Evolutionary conservation across 768 basidiomycete genomes (phyloP), one percentile per base, ranked within the genome.

Genomic region (Xerocomellus amylosporus): DNA sequence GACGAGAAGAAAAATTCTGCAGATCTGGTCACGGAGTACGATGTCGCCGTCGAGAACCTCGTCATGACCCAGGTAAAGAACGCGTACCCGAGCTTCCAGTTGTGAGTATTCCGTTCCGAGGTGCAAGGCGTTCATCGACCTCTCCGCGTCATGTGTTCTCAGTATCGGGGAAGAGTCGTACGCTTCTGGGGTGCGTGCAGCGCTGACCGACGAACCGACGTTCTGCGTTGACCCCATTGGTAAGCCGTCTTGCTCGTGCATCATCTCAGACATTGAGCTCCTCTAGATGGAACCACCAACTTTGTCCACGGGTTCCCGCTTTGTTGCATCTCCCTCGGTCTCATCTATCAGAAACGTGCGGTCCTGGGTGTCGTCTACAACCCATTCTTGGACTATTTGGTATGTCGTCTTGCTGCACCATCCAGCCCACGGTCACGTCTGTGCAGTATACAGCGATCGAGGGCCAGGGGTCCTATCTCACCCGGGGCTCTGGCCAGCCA

Each of bases 201-300:
- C 83, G 12, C 71, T 96, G 59, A 92, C 90, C 6, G 90, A 96
- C 58, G 84, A 84, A 36, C 93, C 95, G 7, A 98, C 96, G 0
- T 99, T 90, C 73, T 97, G 96, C 64, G 90, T 95, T 34, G 95
- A 97, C 71, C 95, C 95, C 31, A 96, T 96, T 55, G 93, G 89
- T 86, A 57, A 55, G 77, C 58, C 44, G 14, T 28, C 14, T 17
- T 19, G 12, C 24, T 12, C n/a, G 24, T 39, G 15, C 7, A 6
- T 8, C 40, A 15, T 7, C 12, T 22, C 46, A 31, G 24, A 26
- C 24, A n/a, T 22, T 34, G 37, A 42, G 15, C 19, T 0, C 20
- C 10, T 24, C n/a, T 61, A 90, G 88, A 90, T 65, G 89, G 91
- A 7, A 93, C 90, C 1, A 93, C 91, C 43, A 94, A 94, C 71